phyloP scores from a whole-genome alignment of 257 asterid genomes.

The Rhazya stricta region DNA sequence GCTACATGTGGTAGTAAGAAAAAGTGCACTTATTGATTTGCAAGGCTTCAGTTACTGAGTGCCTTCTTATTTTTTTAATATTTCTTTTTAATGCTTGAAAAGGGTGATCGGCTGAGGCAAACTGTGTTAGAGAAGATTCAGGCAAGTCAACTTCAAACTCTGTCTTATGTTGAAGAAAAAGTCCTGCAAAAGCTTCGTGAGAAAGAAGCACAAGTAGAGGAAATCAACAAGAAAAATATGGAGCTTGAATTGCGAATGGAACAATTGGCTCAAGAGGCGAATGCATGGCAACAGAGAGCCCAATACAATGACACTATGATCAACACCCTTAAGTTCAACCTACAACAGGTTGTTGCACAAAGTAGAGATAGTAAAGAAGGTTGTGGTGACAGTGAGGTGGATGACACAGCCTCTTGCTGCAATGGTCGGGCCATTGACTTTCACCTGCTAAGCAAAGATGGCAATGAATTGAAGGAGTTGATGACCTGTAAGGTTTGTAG shows the following conservation, averaged over 20 bases:
- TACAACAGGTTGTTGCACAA: conserved; percentile 69
- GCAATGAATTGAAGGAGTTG: conserved; percentile 47
- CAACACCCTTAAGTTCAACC: conserved; percentile 61
- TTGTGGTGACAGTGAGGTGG: conserved; percentile 92
- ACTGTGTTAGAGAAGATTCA: conserved; percentile 74
- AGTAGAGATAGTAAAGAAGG: conserved; percentile 93
- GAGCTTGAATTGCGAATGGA: conserved; percentile 73
- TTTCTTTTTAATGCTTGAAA: conserved; percentile 18
- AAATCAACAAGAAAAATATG: conserved; percentile 65
- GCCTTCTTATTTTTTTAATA: conserved; percentile 2
- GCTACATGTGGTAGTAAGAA: not conserved
- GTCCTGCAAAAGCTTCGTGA: conserved; percentile 65
- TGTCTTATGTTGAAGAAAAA: conserved; percentile 77
- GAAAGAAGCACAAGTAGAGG: conserved; percentile 71
- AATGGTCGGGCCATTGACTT: conserved; percentile 51
- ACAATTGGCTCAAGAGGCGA: conserved; percentile 68
- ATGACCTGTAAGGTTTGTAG: conserved; percentile 87
- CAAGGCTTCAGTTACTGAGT: not conserved
- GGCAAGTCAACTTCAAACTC: conserved; percentile 69
- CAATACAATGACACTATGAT: conserved; percentile 73
- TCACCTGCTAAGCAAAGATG: conserved; percentile 40
- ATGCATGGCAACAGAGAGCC: conserved; percentile 88
- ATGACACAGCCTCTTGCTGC: conserved; percentile 84
- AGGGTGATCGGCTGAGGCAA: conserved; percentile 85
- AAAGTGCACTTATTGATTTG: not conserved